Evolutionary conservation across 208 protist genomes (phyloP).

Genomic region (Leishmania guyanensis): DNA sequence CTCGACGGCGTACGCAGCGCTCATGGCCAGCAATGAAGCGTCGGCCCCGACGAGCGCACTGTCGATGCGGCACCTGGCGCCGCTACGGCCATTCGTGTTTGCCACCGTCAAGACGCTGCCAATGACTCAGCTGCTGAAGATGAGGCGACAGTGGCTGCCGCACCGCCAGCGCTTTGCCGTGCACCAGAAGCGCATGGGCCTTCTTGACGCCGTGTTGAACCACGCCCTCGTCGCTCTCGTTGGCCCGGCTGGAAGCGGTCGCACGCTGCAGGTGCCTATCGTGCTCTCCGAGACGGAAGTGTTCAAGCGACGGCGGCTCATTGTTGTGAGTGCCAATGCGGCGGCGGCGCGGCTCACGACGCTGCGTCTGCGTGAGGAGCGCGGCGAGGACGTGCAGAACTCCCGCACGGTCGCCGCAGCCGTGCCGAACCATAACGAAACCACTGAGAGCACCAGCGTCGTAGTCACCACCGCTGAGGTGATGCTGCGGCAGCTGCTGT

Average conservation of each 20-base stretch:
- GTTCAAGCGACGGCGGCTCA: conserved; percentile 72
- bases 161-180: conserved; percentile 81
- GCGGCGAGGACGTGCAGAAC: conserved; percentile 61
- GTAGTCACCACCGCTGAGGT: conserved; percentile 84
- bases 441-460: conserved; percentile 54
- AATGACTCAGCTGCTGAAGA: conserved; percentile 79
- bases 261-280: conserved; percentile 78
- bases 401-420: conserved; percentile 54
- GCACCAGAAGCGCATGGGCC: conserved; percentile 70
- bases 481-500: conserved; percentile 80
- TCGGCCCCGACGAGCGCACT: not conserved
- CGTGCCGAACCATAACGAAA: conserved; percentile 48
- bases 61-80: conserved; percentile 55
- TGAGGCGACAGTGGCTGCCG: conserved; percentile 82
- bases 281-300: conserved; percentile 86
- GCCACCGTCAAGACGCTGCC: conserved; percentile 47
- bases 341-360: conserved; percentile 61
- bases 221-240: conserved; percentile 66
- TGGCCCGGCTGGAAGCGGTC: conserved; percentile 54
- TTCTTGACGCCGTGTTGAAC: conserved; percentile 74
- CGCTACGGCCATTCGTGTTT: conserved; percentile 61
- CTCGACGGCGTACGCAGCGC: conserved; percentile 31
- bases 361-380: conserved; percentile 80
- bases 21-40: conserved; percentile 19
- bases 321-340: conserved; percentile 70